A percentile compares a stretch with the other conserved stretches of the same genome.
Conservation (phyloP, 2,329 filamentous ascomycete genomes). For the Dendryphion nanum region DNA sequence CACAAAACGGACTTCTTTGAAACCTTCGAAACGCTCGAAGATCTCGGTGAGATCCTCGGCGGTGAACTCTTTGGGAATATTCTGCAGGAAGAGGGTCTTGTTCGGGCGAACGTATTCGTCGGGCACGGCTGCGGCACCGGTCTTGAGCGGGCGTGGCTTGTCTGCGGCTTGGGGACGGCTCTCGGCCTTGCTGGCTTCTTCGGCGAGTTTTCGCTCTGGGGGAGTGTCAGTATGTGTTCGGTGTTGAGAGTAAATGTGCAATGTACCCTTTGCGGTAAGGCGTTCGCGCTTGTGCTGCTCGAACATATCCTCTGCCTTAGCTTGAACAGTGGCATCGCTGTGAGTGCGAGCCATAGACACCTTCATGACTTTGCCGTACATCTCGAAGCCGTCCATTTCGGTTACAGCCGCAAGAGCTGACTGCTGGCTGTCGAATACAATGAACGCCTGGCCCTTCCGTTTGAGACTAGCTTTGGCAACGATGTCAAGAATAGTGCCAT, state of each 20-base stretch:
- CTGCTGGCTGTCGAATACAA: slow-evolving; percentile 83
- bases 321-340: slow-evolving; percentile 83
- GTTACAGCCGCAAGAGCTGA: slow-evolving; percentile 80
- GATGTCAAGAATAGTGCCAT: slow-evolving; percentile 80
- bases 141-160: slow-evolving; percentile 60
- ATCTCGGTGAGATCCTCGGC: slow-evolving; percentile 75
- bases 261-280: slow-evolving; percentile 82
- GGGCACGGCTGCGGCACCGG: slow-evolving; percentile 77
- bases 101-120: slow-evolving; percentile 98
- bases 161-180: slow-evolving; percentile 60
- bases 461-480: slow-evolving; percentile 87
- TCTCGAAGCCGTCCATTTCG: slow-evolving; percentile 85
- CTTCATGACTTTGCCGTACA: slow-evolving; percentile 89
- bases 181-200: slow-evolving; percentile 75
- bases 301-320: slow-evolving; percentile 75
- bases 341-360: slow-evolving; percentile 77
- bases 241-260: slow-evolving; percentile 4
- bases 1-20: slow-evolving; percentile 87
- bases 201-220: slow-evolving; percentile 71
- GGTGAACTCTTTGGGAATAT: slow-evolving; percentile 83
- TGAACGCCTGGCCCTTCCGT: slow-evolving; percentile 91
- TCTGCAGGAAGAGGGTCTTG: slow-evolving; percentile 93
- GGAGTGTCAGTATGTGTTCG: background rate
- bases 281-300: slow-evolving; percentile 83
- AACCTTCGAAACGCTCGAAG: slow-evolving; percentile 88